Evolutionary conservation across 73 alveolate genomes (phyloP).

Genomic region (Loxodes magnus): DNA sequence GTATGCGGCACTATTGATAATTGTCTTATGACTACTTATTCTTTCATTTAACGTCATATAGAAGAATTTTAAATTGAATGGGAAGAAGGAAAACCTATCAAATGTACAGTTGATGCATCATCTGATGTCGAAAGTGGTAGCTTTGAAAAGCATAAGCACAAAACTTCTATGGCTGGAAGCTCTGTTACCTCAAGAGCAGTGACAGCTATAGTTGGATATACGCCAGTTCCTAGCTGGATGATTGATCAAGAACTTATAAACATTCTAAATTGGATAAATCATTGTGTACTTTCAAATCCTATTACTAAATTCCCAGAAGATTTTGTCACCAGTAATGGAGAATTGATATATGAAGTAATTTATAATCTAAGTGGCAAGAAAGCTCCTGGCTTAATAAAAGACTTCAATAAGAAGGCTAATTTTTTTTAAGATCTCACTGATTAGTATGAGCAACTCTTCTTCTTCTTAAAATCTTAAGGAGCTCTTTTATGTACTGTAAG

Average conservation of each 20-base stretch:
- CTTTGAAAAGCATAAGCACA: slow-evolving; percentile 31
- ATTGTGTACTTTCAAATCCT: slow-evolving; percentile 49
- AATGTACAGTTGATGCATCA: slow-evolving; percentile 55
- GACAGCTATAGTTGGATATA: slow-evolving; percentile 79
- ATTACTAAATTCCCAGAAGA: slow-evolving; percentile 88
- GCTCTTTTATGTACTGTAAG: slow-evolving; percentile 89
- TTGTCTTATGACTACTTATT: slow-evolving; percentile 72
- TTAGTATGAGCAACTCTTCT: slow-evolving; percentile 85
- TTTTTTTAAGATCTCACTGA: slow-evolving; percentile 53
- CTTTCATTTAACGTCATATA: slow-evolving; percentile 75
- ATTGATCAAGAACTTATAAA: slow-evolving; percentile 82
- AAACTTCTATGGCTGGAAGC: slow-evolving; percentile 18
- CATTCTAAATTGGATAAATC: slow-evolving; percentile 80
- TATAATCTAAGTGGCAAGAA: slow-evolving; percentile 76
- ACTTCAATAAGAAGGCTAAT: slow-evolving; percentile 42
- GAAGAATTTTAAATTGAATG: slow-evolving; percentile 63
- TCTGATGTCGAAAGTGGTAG: slow-evolving; percentile 47
- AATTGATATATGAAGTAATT: slow-evolving; percentile 71
- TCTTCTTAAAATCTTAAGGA: slow-evolving; percentile 86
- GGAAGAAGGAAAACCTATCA: slow-evolving; percentile 59
- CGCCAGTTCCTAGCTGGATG: slow-evolving; percentile 72
- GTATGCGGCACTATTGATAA: slow-evolving; percentile 95
- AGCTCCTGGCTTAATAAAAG: slow-evolving; percentile 84
- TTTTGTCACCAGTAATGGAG: slow-evolving; percentile 80
- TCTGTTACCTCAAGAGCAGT: slow-evolving; percentile 60